phyloP scores from a whole-genome alignment of 108 stramenopile species.

The Fragilaria crotonensis region DNA sequence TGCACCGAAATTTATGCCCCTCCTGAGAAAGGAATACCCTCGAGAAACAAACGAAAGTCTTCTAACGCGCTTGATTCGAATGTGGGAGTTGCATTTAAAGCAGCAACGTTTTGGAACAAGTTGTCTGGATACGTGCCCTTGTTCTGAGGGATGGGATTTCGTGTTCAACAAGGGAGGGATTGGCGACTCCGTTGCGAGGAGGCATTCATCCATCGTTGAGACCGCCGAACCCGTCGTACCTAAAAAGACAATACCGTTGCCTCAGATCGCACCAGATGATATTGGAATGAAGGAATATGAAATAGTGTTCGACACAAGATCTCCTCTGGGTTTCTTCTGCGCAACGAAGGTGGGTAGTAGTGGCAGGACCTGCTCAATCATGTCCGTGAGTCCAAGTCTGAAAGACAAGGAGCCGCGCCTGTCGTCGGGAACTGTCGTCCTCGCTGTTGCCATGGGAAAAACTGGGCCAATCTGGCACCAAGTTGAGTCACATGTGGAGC shows the following conservation, averaged over 20 bases:
- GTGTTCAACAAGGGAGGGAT: constrained; percentile 18
- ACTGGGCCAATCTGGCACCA: background rate
- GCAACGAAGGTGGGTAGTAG: background rate
- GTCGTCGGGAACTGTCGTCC: background rate
- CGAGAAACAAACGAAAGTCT: constrained; percentile 8
- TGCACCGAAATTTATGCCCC: constrained; percentile 10
- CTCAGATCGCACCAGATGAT: background rate
- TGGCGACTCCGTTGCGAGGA: background rate
- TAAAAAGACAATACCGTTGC: too few species aligned
- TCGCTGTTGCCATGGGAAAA: background rate
- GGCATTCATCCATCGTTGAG: background rate
- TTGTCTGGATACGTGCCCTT: constrained; percentile 9
- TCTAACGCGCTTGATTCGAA: constrained; percentile 8
- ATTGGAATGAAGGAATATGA: background rate
- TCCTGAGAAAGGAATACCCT: constrained; percentile 11
- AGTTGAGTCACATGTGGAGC: background rate
- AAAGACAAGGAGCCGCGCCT: constrained; percentile 1
- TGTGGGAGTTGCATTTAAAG: constrained; percentile 16
- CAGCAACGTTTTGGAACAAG: constrained; percentile 10
- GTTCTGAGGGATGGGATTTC: constrained; percentile 17
- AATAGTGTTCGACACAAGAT: background rate
- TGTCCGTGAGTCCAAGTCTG: background rate
- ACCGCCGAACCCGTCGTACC: too few species aligned
- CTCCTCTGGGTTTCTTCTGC: background rate
- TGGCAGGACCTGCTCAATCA: background rate